Evolutionary conservation across 306 rosid species (phyloP), one percentile per base, ranked within the genome.

Genomic region (Castanea crenata): DNA sequence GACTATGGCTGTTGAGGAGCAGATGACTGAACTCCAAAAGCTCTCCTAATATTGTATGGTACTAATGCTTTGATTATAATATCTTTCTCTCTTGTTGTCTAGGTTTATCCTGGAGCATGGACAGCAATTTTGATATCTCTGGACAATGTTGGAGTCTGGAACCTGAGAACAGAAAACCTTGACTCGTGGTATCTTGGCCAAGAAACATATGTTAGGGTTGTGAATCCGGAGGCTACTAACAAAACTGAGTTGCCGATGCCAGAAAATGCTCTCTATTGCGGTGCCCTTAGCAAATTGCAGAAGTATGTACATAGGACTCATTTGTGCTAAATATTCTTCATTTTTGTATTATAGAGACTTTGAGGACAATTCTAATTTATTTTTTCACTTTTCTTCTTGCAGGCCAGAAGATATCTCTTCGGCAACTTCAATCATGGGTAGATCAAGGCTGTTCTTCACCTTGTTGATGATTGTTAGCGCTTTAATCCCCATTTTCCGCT

Each of bases 51-150:
- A 31, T 64, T 7, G 11, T 59, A 21, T 59, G 25, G 16, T 41
- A 69, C 73, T 19, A 25, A 58, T 19, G 65, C 65, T 6, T 27
- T 62, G 19, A 38, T 19, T 74, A 10, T 41, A 16, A 34, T 32
- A 38, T 20, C 25, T 34, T 55, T 81, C 31, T 55, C 5, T 75
- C 3, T 49, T 52, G 23, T 16, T 51, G 21, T 46, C 21, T 82
- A 92, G 99, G 99, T 94, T 27, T 94, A 94, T 86, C 95, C 99
- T 21, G 97, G 97, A 85, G 99, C 97, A 67, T 92, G 99, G 99
- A 87, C 99, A 1, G 91, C 94, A 70, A 86, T 94, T 77, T 85
- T 94, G 87, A 87, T 94, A 57, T 94, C 99, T 46, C 91, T 94
- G 0, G 99, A 94, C 91, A 94, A 94, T 55, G 99, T 94, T 38